Conservation (phyloP, 805 yeast genomes). For the Schizosaccharomyces octosporus region DNA sequence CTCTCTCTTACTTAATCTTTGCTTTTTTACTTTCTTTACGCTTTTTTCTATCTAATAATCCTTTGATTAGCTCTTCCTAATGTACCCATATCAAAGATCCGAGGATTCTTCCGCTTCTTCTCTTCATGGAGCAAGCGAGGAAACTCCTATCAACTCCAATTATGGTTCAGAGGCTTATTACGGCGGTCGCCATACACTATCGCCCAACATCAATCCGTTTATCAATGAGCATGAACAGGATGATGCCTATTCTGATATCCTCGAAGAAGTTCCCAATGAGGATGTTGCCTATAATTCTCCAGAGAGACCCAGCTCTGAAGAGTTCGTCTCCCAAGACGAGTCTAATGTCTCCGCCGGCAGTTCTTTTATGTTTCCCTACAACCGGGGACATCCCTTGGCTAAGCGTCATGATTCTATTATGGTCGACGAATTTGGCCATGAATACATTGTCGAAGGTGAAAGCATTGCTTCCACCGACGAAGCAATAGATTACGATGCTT, state of each 20-base stretch:
- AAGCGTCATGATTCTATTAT: background rate
- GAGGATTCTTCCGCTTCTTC: background rate
- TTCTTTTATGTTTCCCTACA: background rate
- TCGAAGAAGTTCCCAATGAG: background rate
- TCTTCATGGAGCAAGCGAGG: background rate
- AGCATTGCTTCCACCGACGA: background rate
- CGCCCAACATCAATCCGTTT: background rate
- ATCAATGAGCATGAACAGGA: background rate
- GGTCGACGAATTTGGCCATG: background rate
- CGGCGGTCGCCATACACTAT: background rate
- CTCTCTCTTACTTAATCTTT: too few species aligned
- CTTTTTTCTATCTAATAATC: too few species aligned
- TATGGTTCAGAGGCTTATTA: background rate
- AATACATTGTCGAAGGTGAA: background rate
- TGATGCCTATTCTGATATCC: background rate
- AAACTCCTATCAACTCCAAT: background rate
- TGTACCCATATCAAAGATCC: background rate
- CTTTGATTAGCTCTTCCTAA: too few species aligned
- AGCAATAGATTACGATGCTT: slow-evolving; percentile 27
- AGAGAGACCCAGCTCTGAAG: background rate
- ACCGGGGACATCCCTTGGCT: background rate
- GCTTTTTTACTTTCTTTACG: too few species aligned
- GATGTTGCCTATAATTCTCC: background rate
- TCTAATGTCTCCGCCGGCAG: background rate
- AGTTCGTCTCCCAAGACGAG: background rate